Base-by-base conservation (phyloP, 306 rosid species). In the Pyrus communis region DNA sequence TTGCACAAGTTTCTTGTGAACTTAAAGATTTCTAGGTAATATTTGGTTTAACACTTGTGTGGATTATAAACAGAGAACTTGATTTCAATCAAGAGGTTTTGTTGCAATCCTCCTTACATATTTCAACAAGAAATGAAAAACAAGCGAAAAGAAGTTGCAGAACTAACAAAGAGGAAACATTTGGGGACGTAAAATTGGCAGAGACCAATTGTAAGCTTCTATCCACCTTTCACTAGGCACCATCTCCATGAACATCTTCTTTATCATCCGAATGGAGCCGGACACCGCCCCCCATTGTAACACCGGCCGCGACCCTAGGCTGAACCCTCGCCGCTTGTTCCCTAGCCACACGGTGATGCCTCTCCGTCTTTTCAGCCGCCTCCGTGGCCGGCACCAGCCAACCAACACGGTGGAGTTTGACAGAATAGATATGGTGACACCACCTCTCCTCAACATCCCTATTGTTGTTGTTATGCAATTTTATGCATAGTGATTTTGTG, bases 111-210 rank as follows among this genome's bases (percentile, higher is more conserved):
- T 71, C 67, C 75, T 75, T 75, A 67, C 74, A 81, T n/a, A 64
- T 22, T 23, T 23, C 40, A 22, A 75, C 23, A 58, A 21, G 49
- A 68, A 62, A 49, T 46, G n/a, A 67, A 64, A 66, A 63, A 77
- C 60, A 23, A 57, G 70, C 63, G 35, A 67, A 65, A 78, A 59
- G 69, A 73, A 54, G 40, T 67, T 43, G 52, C 71, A 59, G 38
- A 71, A 73, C 93, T 76, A 92, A 84, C 96, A 92, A 33, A 95
- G 87, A 59, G 99, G 97, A 83, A 95, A 92, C 64, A 91, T 69
- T 42, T 91, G 93, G 14, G 97, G 96, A 25, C 96, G 92, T 72
- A 95, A 76, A 77, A 92, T 75, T 19, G 97, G 92, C 45, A 91
- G n/a, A 83, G 93, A 89, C 83, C 90, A 86, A 82, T 78, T 91